Evolutionary conservation across 2,329 filamentous ascomycete genomes (phyloP), one percentile per base, ranked within the genome.

Genomic region (Cladophialophora exuberans): DNA sequence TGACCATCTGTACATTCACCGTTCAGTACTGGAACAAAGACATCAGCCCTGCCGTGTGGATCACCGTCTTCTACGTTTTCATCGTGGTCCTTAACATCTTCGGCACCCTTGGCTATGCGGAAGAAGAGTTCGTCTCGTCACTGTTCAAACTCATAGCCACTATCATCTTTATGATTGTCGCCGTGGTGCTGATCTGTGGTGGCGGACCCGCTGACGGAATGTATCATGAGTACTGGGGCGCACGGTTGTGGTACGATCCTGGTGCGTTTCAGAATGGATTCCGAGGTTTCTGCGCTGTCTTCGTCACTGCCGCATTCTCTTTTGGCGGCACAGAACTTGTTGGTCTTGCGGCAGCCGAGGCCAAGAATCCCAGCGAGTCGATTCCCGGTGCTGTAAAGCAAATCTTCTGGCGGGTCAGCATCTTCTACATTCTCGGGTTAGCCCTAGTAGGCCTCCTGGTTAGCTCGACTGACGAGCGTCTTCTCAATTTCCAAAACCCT

Each of bases 21-120:
- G 84, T 93, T 48, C 79, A 83, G 17, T 93, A 86, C 68, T 95
- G 89, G 89, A 55, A 60, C 57, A 23, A 49, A 48, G 62, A 70
- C 26, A 60, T 72, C 36, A 65, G 63, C 35, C 61, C 76, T 15
- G 74, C 69, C n/a, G 67, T 71, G n/a, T 71, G 71, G 68, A 88
- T 95, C 41, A 83, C 87, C 44, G 73, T 95, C 31, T 96, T 95
- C 71, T 79, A 92, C 36, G 51, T 83, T 26, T 67, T 84, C 48
- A 90, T 94, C 64, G 77, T 93, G 43, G 62, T 72, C 38, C 92
- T 95, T 72, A 95, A 95, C 67, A 70, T 94, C 56, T 92, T 90
- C 66, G 89, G 90, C 39, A 85, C 95, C 63, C 88, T 88, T 68
- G 88, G 86, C 22, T 94, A 93, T 62, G 89, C 88, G 62, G 89